Percentiles rank a stretch among this genome's conserved stretches.
Evolutionary conservation across 768 basidiomycete species (phyloP).

Genomic region (Inosperma sp.): DNA sequence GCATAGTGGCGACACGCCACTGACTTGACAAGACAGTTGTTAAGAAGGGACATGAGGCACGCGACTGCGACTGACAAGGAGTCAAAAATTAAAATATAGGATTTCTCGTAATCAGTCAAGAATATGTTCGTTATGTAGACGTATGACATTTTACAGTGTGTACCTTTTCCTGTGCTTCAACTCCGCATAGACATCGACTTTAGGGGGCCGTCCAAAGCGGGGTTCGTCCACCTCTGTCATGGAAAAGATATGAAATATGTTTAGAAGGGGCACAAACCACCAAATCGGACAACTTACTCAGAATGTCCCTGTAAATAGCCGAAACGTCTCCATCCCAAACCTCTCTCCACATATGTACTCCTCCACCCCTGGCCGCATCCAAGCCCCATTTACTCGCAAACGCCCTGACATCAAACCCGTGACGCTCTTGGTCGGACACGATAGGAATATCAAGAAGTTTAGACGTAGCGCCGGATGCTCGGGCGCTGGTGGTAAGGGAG

Average conservation of each 20-base stretch:
- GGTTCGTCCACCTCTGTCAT: conserved; percentile 45
- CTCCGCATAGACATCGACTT: conserved; percentile 51
- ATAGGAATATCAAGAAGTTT: conserved; percentile 42
- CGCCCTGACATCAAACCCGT: conserved; percentile 60
- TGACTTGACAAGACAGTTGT: too few species aligned
- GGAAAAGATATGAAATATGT: conserved; percentile 15
- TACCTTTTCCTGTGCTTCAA: conserved; percentile 47
- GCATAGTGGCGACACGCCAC: too few species aligned
- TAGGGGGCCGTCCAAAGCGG: conserved; percentile 49
- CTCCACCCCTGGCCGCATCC: conserved; percentile 55
- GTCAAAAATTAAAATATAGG: too few species aligned
- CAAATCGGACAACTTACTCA: conserved; percentile 50
- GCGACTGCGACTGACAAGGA: too few species aligned
- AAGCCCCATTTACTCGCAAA: conserved; percentile 57
- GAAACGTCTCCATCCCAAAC: conserved; percentile 66
- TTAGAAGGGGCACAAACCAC: conserved; percentile 8
- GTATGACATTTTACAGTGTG: conserved; percentile 33
- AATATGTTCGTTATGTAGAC: too few species aligned
- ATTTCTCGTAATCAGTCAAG: too few species aligned
- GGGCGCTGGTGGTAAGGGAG: conserved; percentile 31
- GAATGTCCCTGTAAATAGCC: conserved; percentile 56
- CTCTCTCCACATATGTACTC: conserved; percentile 79
- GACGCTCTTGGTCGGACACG: conserved; percentile 43
- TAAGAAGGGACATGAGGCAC: too few species aligned
- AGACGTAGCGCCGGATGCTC: conserved; percentile 34